Evolutionary conservation across 73 alveolate genomes (phyloP).

Genomic region (Paramecium sonneborni): DNA sequence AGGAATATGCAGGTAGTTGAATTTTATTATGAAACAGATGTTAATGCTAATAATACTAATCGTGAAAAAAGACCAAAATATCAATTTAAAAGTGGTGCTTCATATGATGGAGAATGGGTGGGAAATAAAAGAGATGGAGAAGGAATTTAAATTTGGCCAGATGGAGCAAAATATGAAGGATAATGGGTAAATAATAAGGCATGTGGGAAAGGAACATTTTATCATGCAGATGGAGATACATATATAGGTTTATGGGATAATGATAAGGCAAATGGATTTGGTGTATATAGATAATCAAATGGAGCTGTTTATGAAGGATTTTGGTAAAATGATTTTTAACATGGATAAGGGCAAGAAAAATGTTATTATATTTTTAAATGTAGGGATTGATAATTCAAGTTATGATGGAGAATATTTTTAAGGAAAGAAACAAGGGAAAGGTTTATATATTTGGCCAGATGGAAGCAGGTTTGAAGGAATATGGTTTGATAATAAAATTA

Average conservation of each 20-base stretch:
- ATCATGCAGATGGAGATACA: slow-evolving; percentile 76
- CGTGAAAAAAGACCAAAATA: slow-evolving; percentile 61
- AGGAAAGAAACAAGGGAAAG: slow-evolving; percentile 78
- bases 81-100: slow-evolving; percentile 74
- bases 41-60: neutral
- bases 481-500: slow-evolving; percentile 74
- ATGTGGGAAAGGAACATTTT: slow-evolving; percentile 86
- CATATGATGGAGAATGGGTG: slow-evolving; percentile 78
- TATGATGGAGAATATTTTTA: slow-evolving; percentile 75
- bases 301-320: slow-evolving; percentile 88
- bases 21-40: neutral
- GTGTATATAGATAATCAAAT: slow-evolving; percentile 78
- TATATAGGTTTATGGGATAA: slow-evolving; percentile 83
- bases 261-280: slow-evolving; percentile 87
- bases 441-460: slow-evolving; percentile 74
- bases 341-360: slow-evolving; percentile 79
- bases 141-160: slow-evolving; percentile 91
- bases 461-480: slow-evolving; percentile 69
- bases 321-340: slow-evolving; percentile 77
- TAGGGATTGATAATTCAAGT: slow-evolving; percentile 77
- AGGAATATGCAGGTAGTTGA: neutral
- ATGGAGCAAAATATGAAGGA: slow-evolving; percentile 89
- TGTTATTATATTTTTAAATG: slow-evolving; percentile 23
- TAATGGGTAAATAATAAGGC: slow-evolving; percentile 82
- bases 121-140: slow-evolving; percentile 86